Conservation (phyloP, 2,329 filamentous ascomycete species). For the Tolypocladium pustulatum region DNA sequence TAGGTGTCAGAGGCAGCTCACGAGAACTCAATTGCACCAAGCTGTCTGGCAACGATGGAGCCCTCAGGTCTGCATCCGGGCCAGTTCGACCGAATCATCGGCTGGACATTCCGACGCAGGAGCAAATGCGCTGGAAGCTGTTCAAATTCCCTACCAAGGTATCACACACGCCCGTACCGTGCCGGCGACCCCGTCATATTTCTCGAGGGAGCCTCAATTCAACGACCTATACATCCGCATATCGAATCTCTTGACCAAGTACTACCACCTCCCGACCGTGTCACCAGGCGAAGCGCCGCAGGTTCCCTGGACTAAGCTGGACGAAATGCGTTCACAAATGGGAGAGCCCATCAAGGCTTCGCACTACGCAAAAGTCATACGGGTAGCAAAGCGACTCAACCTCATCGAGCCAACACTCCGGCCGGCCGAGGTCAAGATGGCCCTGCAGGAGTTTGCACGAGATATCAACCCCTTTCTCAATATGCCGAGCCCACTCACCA, state of each 20-base stretch:
- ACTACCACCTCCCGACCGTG: conserved; percentile 62
- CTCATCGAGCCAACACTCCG: conserved; percentile 71
- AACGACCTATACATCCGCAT: conserved; percentile 74
- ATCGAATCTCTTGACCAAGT: conserved; percentile 59
- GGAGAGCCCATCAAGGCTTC: conserved; percentile 65
- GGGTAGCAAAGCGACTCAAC: conserved; percentile 70
- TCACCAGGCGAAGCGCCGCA: conserved; percentile 55
- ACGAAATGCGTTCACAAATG: conserved; percentile 61
- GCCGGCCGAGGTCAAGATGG: conserved; percentile 55
- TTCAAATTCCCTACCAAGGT: conserved; percentile 19
- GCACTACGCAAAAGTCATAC: conserved; percentile 69
- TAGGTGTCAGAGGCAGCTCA: conserved; percentile 20
- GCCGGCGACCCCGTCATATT: conserved; percentile 86
- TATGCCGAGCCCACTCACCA: conserved; percentile 46
- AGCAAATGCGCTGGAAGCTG: conserved; percentile 10
- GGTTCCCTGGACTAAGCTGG: conserved; percentile 70
- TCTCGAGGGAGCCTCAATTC: conserved; percentile 75
- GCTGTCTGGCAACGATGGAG: conserved; percentile 11
- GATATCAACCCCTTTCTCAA: conserved; percentile 62
- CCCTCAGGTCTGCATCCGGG: conserved; percentile 16
- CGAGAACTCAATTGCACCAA: conserved; percentile 18
- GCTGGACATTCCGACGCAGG: conserved; percentile 5
- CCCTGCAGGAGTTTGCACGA: conserved; percentile 62
- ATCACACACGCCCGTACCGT: conserved; percentile 57
- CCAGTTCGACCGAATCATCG: conserved; percentile 9